Base-by-base conservation (phyloP, 805 yeast species). In the Candida lessepsii region DNA sequence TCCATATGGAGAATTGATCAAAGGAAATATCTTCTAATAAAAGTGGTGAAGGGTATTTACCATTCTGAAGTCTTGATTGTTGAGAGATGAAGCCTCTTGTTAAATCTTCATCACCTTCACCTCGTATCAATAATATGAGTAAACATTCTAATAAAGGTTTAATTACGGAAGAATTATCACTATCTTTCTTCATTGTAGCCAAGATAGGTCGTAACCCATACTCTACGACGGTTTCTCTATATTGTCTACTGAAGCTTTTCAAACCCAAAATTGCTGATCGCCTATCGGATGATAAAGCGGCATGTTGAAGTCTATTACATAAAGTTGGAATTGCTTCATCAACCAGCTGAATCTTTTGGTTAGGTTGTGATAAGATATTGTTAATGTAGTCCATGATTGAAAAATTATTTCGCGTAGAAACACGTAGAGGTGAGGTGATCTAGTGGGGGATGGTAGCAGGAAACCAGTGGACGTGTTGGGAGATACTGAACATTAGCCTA, bases 1-100 rank as follows among this genome's bases (percentile, higher is more conserved):
- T 86, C 96, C 97, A 90, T 41, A 90, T 64, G 0, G 96, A 86
- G 49, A 93, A 86, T 53, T 88, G 95, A 57, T 90, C 98, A 9
- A 80, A 76, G 4, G 68, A 62, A 3, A 72, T 73, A 30, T 76
- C 75, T 36, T 74, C 79, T 60, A 76, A 63, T 19, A 80, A 65
- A 14, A 81, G 63, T 2, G 93, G 93, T 2, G 89, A 80, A 0
- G 90, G 87, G 49, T 84, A 85, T 53, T 83, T 83, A 9, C 91
- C 91, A 61, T 83, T 82, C 53, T 81, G 83, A 16, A 76, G 51
- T 47, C 95, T 70, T 15, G 90, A 78, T 61, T 83, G 86, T 58
- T 80, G 82, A 17, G 86, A 79, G 45, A 85, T 78, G 86, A 87
- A 80, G 21, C 75, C 79, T 50, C 86, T 66, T 0, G 88, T 78